A percentile compares a stretch with the other conserved stretches of the same genome.
These are phyloP conservation scores for Paramyrothecium sp. DNA, from an alignment of 2,329 filamentous ascomycete species.

Conservation along the genomic window DNA sequence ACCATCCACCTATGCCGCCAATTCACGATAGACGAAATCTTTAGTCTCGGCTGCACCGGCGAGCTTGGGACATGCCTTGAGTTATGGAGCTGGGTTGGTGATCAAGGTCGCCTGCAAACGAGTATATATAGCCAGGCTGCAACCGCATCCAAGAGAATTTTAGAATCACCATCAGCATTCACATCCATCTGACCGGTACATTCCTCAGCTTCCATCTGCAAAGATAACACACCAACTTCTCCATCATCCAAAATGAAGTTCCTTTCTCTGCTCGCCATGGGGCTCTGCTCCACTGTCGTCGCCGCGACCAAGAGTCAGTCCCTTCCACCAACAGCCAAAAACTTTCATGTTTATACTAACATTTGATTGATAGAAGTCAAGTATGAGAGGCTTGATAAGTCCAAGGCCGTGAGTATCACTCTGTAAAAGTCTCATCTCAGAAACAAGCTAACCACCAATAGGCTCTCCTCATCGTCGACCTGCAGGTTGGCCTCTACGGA, in stretches of 20 bases:
- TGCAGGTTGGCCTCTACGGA: conserved; percentile 34
- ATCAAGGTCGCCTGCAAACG: neutral
- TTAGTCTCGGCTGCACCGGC: neutral
- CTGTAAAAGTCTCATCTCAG: accelerated
- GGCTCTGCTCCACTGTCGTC: conserved; percentile 10
- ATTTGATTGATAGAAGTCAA: conserved; percentile 9
- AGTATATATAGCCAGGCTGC: neutral
- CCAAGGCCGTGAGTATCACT: conserved; percentile 16
- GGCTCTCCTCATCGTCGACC: conserved; percentile 34
- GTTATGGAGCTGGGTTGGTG: neutral
- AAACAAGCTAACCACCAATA: conserved; percentile 3
- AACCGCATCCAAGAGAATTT: neutral
- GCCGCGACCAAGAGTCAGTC: conserved; percentile 9
- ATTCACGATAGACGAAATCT: neutral
- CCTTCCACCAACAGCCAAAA: neutral
- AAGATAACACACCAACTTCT: neutral
- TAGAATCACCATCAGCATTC: neutral
- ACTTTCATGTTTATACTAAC: neutral
- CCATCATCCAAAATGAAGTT: conserved; percentile 14
- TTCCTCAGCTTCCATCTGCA: neutral
- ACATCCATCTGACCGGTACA: neutral
- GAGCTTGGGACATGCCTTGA: neutral
- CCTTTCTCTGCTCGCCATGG: conserved; percentile 10
- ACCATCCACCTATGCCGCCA: neutral
- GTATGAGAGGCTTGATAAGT: conserved; percentile 23